phyloP scores from a whole-genome alignment of 306 rosid genomes.

The Fragaria ananassa region DNA sequence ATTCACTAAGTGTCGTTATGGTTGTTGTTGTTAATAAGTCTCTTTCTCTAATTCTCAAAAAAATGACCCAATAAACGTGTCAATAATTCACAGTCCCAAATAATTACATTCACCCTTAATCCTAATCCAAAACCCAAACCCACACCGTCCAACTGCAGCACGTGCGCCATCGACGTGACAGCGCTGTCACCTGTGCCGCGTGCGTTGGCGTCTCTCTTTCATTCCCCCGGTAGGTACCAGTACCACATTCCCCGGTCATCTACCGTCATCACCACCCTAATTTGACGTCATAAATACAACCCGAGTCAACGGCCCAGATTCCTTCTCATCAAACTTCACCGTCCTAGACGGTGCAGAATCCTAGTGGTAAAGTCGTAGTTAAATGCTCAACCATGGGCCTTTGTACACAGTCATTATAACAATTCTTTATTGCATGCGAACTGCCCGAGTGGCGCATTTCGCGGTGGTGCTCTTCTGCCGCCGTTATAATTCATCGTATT shows the following conservation, averaged over 20 bases:
- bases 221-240: constrained; percentile 27
- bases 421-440: constrained; percentile 32
- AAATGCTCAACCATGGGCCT: background rate
- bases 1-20: background rate
- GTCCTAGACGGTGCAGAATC: constrained; percentile 15
- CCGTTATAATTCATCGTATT: background rate
- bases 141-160: background rate
- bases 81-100: background rate
- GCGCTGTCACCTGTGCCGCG: background rate
- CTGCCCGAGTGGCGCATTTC: constrained; percentile 14
- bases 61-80: background rate
- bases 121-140: background rate
- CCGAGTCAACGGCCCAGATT: constrained; percentile 16
- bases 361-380: background rate
- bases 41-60: background rate
- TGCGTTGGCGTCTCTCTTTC: constrained; percentile 32
- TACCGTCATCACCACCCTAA: constrained; percentile 18
- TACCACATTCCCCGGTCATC: constrained; percentile 15
- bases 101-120: background rate
- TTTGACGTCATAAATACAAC: constrained; percentile 18
- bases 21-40: background rate
- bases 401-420: background rate
- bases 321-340: background rate
- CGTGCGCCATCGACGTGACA: constrained; percentile 21
- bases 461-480: constrained; percentile 20